Evolutionary conservation across 2,329 filamentous ascomycete species (phyloP).

Genomic region (Rosellinia necatrix): DNA sequence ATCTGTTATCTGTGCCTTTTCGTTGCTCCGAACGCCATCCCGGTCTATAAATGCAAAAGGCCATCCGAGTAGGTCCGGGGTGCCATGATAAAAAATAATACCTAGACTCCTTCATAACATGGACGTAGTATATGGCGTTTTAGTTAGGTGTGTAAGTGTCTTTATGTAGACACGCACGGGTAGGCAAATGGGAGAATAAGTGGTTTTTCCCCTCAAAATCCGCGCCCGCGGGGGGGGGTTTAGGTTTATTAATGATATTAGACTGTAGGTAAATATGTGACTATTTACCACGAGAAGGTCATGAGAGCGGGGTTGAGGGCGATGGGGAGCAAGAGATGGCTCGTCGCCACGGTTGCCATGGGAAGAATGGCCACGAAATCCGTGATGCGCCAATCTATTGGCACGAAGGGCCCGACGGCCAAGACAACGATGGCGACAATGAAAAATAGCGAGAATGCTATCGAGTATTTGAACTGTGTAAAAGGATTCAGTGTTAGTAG

Average conservation of each 20-base stretch:
- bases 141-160: slow-evolving; percentile 7
- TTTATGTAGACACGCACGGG: slow-evolving; percentile 3
- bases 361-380: slow-evolving; percentile 78
- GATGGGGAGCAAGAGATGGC: slow-evolving; percentile 73
- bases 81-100: slow-evolving; percentile 5
- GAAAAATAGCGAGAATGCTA: slow-evolving; percentile 63
- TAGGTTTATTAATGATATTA: slow-evolving; percentile 13
- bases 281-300: slow-evolving; percentile 73
- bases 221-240: background rate
- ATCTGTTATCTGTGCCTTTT: no score
- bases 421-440: slow-evolving; percentile 68
- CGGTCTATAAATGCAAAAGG: slow-evolving; percentile 11
- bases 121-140: background rate
- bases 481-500: background rate
- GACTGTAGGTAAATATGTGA: background rate
- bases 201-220: background rate
- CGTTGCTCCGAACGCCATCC: slow-evolving; percentile 21
- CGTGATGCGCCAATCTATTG: slow-evolving; percentile 67
- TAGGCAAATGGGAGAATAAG: background rate
- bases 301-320: slow-evolving; percentile 79
- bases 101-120: slow-evolving; percentile 11
- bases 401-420: slow-evolving; percentile 66
- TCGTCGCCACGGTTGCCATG: slow-evolving; percentile 71
- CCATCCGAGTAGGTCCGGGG: background rate
- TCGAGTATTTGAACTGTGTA: slow-evolving; percentile 75